These are phyloP conservation scores for Yarrowia osloensis DNA, from an alignment of 805 yeast genomes.

Conservation along the genomic window DNA sequence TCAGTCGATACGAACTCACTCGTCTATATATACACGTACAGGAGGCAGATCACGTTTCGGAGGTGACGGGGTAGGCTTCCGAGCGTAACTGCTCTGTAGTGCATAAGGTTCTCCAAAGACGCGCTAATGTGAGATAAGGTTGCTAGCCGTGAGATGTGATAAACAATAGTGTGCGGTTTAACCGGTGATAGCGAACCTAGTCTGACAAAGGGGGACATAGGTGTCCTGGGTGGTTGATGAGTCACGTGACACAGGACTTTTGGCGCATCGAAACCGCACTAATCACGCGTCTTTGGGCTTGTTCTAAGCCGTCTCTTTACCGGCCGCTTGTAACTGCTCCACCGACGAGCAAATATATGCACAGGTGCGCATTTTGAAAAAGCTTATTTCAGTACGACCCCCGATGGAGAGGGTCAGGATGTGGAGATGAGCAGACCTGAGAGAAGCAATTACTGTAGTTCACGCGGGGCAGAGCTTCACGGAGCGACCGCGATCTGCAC, in stretches of 20 bases:
- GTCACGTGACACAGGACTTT: background rate
- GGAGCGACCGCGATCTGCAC: background rate
- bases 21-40: background rate
- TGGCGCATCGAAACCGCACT: background rate
- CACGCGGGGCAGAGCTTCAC: background rate
- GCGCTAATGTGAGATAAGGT: background rate
- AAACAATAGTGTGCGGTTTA: background rate
- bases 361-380: slow-evolving; percentile 25
- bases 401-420: background rate
- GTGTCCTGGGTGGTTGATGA: background rate
- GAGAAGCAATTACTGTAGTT: background rate
- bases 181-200: background rate
- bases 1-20: too few species aligned
- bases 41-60: background rate
- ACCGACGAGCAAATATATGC: slow-evolving; percentile 26
- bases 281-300: background rate
- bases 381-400: background rate
- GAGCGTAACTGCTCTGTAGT: background rate
- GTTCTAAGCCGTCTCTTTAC: background rate
- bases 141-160: slow-evolving; percentile 9
- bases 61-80: background rate
- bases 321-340: background rate
- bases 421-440: background rate
- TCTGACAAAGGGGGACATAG: too few species aligned
- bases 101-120: background rate